These are phyloP conservation scores for Chaetoceros tenuissimus DNA, from an alignment of 108 stramenopile genomes.

Conservation along the genomic window DNA sequence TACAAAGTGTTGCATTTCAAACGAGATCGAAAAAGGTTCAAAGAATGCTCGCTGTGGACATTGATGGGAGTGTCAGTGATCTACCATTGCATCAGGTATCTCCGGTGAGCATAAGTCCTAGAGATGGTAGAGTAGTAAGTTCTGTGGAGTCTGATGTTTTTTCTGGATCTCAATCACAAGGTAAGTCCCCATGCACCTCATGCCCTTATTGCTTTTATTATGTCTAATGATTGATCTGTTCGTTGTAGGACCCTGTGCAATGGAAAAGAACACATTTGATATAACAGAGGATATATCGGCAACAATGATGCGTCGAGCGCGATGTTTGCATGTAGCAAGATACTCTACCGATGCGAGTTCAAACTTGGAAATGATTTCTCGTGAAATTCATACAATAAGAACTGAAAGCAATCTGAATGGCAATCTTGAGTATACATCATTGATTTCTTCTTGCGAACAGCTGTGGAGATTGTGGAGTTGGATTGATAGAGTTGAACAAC, in stretches of 20 bases:
- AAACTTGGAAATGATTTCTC: slow-evolving; percentile 48
- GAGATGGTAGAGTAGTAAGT: slow-evolving; percentile 63
- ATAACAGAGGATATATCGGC: slow-evolving; percentile 55
- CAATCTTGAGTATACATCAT: not conserved
- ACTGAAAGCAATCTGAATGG: not conserved
- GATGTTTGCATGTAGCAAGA: slow-evolving; percentile 26
- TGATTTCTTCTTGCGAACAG: slow-evolving; percentile 9
- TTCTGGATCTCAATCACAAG: slow-evolving; percentile 34
- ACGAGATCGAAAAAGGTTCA: slow-evolving; percentile 7
- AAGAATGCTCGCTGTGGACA: slow-evolving; percentile 40
- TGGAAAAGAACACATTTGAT: slow-evolving; percentile 15
- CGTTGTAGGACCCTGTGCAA: slow-evolving; percentile 23
- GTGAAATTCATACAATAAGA: slow-evolving; percentile 16
- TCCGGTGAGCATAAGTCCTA: slow-evolving; percentile 54
- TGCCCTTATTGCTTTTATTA: not conserved
- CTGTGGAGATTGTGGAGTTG: slow-evolving; percentile 68
- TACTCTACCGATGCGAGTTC: slow-evolving; percentile 54
- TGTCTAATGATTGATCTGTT: not conserved
- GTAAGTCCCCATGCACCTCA: slow-evolving; percentile 14
- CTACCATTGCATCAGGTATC: slow-evolving; percentile 39
- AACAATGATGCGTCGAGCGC: slow-evolving; percentile 65
- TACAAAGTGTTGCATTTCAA: slow-evolving; percentile 23
- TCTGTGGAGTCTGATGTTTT: slow-evolving; percentile 37
- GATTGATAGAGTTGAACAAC: slow-evolving; percentile 62
- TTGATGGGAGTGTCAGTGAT: slow-evolving; percentile 29